phyloP scores from a whole-genome alignment of 1,284 basidiomycete species.

The Peniophora sp. region DNA sequence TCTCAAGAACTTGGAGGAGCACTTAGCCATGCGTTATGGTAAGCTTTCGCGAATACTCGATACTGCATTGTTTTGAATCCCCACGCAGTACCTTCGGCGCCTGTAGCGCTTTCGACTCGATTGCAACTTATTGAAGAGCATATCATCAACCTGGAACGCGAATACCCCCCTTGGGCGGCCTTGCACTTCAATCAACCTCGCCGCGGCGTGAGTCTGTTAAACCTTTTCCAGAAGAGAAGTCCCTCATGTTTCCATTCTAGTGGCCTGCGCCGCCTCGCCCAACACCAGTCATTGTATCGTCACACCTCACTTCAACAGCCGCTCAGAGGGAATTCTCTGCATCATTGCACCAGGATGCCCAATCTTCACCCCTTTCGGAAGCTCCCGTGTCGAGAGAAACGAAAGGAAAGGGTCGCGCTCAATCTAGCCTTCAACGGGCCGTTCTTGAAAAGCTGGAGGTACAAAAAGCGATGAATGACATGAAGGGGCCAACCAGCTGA shows the following conservation, averaged over 20 bases:
- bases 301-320: slow-evolving; percentile 38
- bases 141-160: slow-evolving; percentile 62
- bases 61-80: not conserved
- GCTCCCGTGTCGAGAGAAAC: slow-evolving; percentile 8
- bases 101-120: slow-evolving; percentile 52
- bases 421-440: slow-evolving; percentile 64
- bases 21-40: slow-evolving; percentile 70
- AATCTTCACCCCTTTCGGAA: not conserved
- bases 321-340: slow-evolving; percentile 13
- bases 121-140: slow-evolving; percentile 69
- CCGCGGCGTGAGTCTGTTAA: slow-evolving; percentile 51
- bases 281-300: slow-evolving; percentile 65
- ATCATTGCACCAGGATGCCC: slow-evolving; percentile 3
- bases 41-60: slow-evolving; percentile 8
- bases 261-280: slow-evolving; percentile 74
- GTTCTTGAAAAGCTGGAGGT: slow-evolving; percentile 70
- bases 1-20: slow-evolving; percentile 55
- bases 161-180: slow-evolving; percentile 78
- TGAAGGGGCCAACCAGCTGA: slow-evolving; percentile 18
- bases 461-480: slow-evolving; percentile 60
- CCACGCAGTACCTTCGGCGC: slow-evolving; percentile 56
- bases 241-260: slow-evolving; percentile 24
- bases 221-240: not conserved
- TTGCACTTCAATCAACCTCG: slow-evolving; percentile 76
- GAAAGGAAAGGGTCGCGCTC: slow-evolving; percentile 31